Conservation (phyloP, 805 yeast genomes). For the Candida xyloterini region DNA sequence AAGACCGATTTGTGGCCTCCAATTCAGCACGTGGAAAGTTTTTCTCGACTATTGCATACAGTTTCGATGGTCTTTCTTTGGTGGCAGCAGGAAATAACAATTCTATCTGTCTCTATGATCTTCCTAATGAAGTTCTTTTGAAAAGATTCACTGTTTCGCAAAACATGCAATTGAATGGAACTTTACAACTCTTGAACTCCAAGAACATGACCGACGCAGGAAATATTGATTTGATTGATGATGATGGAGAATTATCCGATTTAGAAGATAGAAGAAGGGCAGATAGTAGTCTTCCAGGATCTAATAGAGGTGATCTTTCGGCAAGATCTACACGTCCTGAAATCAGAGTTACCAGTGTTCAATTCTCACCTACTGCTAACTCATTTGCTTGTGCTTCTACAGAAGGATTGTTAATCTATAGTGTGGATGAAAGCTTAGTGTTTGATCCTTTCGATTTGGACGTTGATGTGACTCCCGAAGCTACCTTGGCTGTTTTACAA, state of each 20-base stretch:
- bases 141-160: slow-evolving; percentile 79
- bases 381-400: slow-evolving; percentile 95
- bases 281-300: slow-evolving; percentile 81
- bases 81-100: slow-evolving; percentile 94
- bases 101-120: slow-evolving; percentile 86
- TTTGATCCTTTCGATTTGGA: slow-evolving; percentile 97
- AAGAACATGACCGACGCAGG: slow-evolving; percentile 86
- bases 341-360: slow-evolving; percentile 72
- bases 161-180: slow-evolving; percentile 91
- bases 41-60: slow-evolving; percentile 77
- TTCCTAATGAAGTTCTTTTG: slow-evolving; percentile 80
- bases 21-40: slow-evolving; percentile 82
- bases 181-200: slow-evolving; percentile 74
- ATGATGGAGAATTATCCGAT: slow-evolving; percentile 83
- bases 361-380: slow-evolving; percentile 85
- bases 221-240: slow-evolving; percentile 74
- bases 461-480: slow-evolving; percentile 83
- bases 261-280: slow-evolving; percentile 57
- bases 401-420: slow-evolving; percentile 82
- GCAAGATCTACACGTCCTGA: slow-evolving; percentile 75
- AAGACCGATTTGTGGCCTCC: slow-evolving; percentile 77
- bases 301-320: slow-evolving; percentile 77
- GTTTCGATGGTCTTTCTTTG: slow-evolving; percentile 83
- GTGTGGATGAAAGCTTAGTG: slow-evolving; percentile 67
- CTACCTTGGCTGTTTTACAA: slow-evolving; percentile 57